These are phyloP conservation scores for Ciborinia camelliae DNA, from an alignment of 2,329 filamentous ascomycete species.

Conservation along the genomic window DNA sequence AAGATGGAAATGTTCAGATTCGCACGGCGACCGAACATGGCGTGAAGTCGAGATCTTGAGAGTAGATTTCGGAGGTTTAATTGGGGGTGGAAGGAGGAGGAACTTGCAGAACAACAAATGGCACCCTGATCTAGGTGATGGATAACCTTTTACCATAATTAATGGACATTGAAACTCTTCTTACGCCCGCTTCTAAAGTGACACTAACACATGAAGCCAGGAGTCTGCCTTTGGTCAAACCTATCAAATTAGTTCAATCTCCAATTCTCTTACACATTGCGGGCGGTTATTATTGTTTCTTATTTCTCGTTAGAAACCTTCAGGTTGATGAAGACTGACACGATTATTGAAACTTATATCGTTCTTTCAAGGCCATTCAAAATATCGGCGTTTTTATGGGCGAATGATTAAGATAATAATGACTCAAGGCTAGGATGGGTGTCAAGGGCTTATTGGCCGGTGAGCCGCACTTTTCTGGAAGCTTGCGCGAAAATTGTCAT, in stretches of 20 bases:
- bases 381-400: too few species aligned
- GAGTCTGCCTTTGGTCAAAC: background rate
- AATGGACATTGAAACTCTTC: background rate
- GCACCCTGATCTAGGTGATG: background rate
- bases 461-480: too few species aligned
- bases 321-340: too few species aligned
- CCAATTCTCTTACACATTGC: background rate
- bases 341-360: too few species aligned
- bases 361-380: too few species aligned
- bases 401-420: too few species aligned
- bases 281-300: too few species aligned
- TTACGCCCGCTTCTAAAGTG: background rate
- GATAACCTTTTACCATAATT: background rate
- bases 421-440: too few species aligned
- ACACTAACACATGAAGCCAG: background rate
- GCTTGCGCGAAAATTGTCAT: too few species aligned
- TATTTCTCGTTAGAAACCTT: too few species aligned
- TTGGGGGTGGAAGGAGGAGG: too few species aligned
- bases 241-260: background rate
- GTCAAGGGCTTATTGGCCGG: too few species aligned
- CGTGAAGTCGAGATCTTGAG: slow-evolving; percentile 15
- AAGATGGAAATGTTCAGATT: slow-evolving; percentile 65
- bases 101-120: background rate
- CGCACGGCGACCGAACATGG: slow-evolving; percentile 40
- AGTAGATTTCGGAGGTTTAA: background rate